Percentiles rank a stretch among this genome's conserved stretches.
phyloP scores from a whole-genome alignment of 1,139 yeast species.

The Kodamaea alishanica region DNA sequence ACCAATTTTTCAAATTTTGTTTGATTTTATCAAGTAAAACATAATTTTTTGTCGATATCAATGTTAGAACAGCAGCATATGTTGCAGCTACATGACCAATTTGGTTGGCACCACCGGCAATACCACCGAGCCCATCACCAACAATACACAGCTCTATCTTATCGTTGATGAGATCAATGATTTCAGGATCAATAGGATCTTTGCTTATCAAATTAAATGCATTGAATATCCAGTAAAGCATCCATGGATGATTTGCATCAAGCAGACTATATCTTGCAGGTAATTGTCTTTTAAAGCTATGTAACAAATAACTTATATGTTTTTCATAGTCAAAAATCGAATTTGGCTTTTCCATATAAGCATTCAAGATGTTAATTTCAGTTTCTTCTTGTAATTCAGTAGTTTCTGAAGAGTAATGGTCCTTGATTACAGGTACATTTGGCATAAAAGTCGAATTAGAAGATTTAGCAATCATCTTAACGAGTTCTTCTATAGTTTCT shows the following conservation, averaged over 20 bases:
- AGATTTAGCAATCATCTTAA: neutral
- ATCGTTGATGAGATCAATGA: conserved; percentile 14
- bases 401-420: conserved; percentile 13
- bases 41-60: conserved; percentile 52
- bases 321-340: conserved; percentile 9
- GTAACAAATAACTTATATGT: conserved; percentile 18
- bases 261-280: conserved; percentile 48
- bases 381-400: conserved; percentile 13
- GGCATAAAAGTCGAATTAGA: conserved; percentile 5
- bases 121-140: conserved; percentile 55
- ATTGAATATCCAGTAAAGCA: conserved; percentile 79
- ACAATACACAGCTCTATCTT: conserved; percentile 28
- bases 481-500: conserved; percentile 2
- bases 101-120: conserved; percentile 83
- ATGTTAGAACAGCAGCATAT: conserved; percentile 69
- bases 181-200: conserved; percentile 1
- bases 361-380: conserved; percentile 12
- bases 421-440: conserved; percentile 5
- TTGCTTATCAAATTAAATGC: conserved; percentile 24
- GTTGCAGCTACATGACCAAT: conserved; percentile 82
- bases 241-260: conserved; percentile 92
- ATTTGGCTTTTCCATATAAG: conserved; percentile 8
- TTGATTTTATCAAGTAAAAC: conserved; percentile 25
- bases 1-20: conserved; percentile 55
- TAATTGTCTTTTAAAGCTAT: conserved; percentile 41